Evolutionary conservation across 441 rosid species (phyloP).

Genomic region (Omphalea diandra): DNA sequence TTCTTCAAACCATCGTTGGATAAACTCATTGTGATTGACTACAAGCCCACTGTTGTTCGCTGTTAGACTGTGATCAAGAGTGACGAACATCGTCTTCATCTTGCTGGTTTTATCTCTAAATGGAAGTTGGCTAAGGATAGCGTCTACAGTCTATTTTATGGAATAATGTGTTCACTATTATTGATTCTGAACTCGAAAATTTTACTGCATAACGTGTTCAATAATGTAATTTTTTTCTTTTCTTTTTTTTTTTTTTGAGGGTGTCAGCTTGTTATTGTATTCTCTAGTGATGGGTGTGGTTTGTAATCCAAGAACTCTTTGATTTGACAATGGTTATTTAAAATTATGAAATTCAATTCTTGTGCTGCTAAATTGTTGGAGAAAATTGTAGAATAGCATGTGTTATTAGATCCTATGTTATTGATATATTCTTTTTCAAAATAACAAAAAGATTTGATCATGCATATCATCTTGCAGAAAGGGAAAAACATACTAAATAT

Average conservation of each 20-base stretch:
- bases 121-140: not conserved
- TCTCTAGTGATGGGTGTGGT: not conserved
- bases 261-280: not conserved
- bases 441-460: no score
- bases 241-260: no score
- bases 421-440: no score
- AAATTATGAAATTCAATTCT: not conserved
- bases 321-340: not conserved
- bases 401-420: no score
- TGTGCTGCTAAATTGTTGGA: not conserved
- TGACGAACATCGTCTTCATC: not conserved
- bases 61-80: conserved; percentile 20
- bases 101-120: not conserved
- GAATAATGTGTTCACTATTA: not conserved
- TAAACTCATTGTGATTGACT: conserved; percentile 51
- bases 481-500: no score
- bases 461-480: no score
- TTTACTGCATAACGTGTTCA: no score
- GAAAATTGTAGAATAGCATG: not conserved
- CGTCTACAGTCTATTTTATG: not conserved
- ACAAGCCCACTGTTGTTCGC: conserved; percentile 45
- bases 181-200: not conserved
- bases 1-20: conserved; percentile 40
- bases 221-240: not conserved
- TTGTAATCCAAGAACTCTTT: not conserved